Base-by-base conservation (phyloP, 306 rosid genomes). In the Hylodesmum podocarpum region DNA sequence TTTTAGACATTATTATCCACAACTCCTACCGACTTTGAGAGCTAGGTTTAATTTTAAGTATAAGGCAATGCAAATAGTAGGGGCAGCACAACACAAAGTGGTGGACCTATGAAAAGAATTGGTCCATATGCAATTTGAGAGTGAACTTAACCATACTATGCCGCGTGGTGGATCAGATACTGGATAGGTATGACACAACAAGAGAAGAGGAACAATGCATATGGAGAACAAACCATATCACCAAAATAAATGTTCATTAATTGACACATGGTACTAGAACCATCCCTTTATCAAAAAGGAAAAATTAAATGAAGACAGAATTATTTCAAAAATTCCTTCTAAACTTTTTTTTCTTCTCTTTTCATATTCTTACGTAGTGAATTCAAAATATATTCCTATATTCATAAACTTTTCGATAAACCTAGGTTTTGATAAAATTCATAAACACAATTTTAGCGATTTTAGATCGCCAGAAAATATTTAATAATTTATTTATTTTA, bases 101-200 rank as follows among this genome's bases (percentile, higher is more conserved):
- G 81, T 66, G 81, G 81, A 31, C 70, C 75, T 31, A 12, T 19
- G 27, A 66, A 63, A 15, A 41, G 57, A 33, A 53, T 19, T 49
- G 16, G 27, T 33, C n/a, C n/a, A 21, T 27, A 10, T 3, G 27
- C 76, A 77, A 29, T 18, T 65, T 28, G 4, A 57, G 11, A 15
- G 3, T 55, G 16, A 13, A 7, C n/a, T n/a, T 59, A 6, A 61
- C 61, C 55, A 78, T 40, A 18, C 51, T 1, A 11, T 13, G 81
- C 69, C 84, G 72, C 79, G 79, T 74, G 76, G 73, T 13, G 61
- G 81, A 81, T 64, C 41, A 21, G 75, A 43, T 53, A 18, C 64
- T 18, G 34, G 22, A 51, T 47, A 46, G 51, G 64, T 39, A 70
- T 39, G 0, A 16, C 57, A 44, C 70, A 43, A 72, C 69, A 76